These are phyloP conservation scores for Botrytis tulipae DNA, from an alignment of 2,329 filamentous ascomycete species.

Conservation along the genomic window DNA sequence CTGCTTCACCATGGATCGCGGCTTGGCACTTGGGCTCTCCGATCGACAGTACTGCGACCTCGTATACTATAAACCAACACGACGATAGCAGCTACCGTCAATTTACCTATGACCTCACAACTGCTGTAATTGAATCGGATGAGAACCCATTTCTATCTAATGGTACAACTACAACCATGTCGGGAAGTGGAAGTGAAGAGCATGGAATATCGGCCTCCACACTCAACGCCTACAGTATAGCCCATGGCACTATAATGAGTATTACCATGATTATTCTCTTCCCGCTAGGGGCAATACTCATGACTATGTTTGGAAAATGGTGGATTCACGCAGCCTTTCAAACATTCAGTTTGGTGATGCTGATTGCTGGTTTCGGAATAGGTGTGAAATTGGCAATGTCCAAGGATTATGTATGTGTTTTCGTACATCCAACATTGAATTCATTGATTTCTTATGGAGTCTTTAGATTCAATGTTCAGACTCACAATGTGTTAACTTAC, in stretches of 20 bases:
- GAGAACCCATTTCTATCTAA: conserved; percentile 32
- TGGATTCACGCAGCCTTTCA: conserved; percentile 57
- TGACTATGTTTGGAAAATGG: conserved; percentile 54
- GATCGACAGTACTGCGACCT: conserved; percentile 26
- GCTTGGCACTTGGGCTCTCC: conserved; percentile 33
- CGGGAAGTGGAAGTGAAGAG: not conserved
- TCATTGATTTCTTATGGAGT: not conserved
- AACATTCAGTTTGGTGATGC: conserved; percentile 50
- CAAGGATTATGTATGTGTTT: conserved; percentile 44
- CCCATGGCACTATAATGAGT: conserved; percentile 61
- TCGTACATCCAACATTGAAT: conserved; percentile 18
- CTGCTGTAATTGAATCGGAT: conserved; percentile 29
- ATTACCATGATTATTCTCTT: conserved; percentile 58
- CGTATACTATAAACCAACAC: conserved; percentile 29
- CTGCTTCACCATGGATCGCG: conserved; percentile 32
- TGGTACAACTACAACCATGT: not conserved
- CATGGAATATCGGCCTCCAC: not conserved
- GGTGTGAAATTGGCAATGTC: conserved; percentile 50
- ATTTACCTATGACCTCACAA: conserved; percentile 32
- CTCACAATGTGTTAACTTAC: conserved; percentile 24
- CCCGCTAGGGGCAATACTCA: conserved; percentile 58
- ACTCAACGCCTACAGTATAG: conserved; percentile 31
- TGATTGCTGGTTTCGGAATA: conserved; percentile 63
- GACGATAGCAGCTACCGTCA: conserved; percentile 16
- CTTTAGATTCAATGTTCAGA: not conserved